Evolutionary conservation across 805 yeast genomes (phyloP).

Genomic region (Metschnikowia peoriensis): DNA sequence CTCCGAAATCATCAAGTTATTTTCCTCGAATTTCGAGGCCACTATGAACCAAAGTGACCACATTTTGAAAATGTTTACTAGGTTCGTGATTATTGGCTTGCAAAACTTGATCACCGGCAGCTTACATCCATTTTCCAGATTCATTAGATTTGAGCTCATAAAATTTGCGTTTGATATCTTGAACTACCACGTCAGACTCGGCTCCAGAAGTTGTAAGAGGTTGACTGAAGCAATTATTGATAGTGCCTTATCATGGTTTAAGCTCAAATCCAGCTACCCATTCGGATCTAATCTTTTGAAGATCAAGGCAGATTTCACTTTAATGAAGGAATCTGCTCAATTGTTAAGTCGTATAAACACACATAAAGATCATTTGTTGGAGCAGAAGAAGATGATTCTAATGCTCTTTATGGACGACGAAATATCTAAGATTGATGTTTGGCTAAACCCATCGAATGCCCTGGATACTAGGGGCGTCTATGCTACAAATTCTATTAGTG

Average conservation of each 20-base stretch:
- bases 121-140: slow-evolving; percentile 77
- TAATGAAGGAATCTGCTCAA: slow-evolving; percentile 53
- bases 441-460: slow-evolving; percentile 67
- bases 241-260: slow-evolving; percentile 80
- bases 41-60: slow-evolving; percentile 70
- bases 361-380: slow-evolving; percentile 28
- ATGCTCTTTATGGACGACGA: slow-evolving; percentile 73
- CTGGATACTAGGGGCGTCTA: slow-evolving; percentile 39
- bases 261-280: slow-evolving; percentile 61
- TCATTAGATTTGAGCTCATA: slow-evolving; percentile 71
- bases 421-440: slow-evolving; percentile 64
- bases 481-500: slow-evolving; percentile 31
- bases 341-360: slow-evolving; percentile 24
- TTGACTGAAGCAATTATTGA: slow-evolving; percentile 56
- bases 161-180: slow-evolving; percentile 65
- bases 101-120: slow-evolving; percentile 56
- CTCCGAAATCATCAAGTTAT: slow-evolving; percentile 59
- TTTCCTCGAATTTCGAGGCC: slow-evolving; percentile 79
- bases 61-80: slow-evolving; percentile 64
- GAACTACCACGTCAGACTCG: slow-evolving; percentile 50
- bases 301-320: slow-evolving; percentile 63
- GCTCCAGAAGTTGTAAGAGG: slow-evolving; percentile 42
- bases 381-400: slow-evolving; percentile 52
- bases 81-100: slow-evolving; percentile 57
- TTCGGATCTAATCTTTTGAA: slow-evolving; percentile 79